These are phyloP conservation scores for Globisporangium abappressorium DNA, from an alignment of 352 stramenopile species.

Conservation along the genomic window DNA sequence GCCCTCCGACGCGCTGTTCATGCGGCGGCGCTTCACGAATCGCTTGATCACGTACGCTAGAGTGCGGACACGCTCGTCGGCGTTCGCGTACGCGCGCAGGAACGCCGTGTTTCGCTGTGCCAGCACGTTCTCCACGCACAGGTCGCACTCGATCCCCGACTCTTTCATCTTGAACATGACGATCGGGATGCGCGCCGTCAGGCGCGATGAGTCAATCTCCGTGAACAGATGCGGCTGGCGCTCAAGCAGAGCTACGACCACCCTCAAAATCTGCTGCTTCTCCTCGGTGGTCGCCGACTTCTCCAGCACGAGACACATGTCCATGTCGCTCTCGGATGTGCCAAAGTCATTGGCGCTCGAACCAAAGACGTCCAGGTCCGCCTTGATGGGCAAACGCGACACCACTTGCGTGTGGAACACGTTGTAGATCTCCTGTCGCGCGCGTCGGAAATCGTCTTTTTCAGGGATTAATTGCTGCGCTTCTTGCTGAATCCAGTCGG, in stretches of 20 bases:
- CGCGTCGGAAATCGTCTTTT: conserved; percentile 45
- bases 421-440: conserved; percentile 70
- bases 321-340: conserved; percentile 88
- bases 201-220: conserved; percentile 67
- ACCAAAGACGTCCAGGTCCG: conserved; percentile 90
- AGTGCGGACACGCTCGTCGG: conserved; percentile 68
- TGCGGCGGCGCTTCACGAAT: conserved; percentile 78
- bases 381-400: conserved; percentile 45
- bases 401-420: conserved; percentile 59
- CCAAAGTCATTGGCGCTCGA: conserved; percentile 98
- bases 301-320: conserved; percentile 90
- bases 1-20: conserved; percentile 81
- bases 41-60: conserved; percentile 82
- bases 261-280: conserved; percentile 66
- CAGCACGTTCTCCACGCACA: conserved; percentile 95
- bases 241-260: conserved; percentile 56
- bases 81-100: conserved; percentile 90
- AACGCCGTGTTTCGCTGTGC: conserved; percentile 97
- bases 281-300: conserved; percentile 36
- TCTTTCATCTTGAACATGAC: conserved; percentile 94
- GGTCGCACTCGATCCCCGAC: conserved; percentile 68
- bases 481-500: conserved; percentile 47
- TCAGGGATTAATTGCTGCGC: conserved; percentile 63
- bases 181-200: conserved; percentile 97
- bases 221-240: conserved; percentile 60